phyloP scores from a whole-genome alignment of 192 early-diverging fungal genomes.

The Backusella morwellensis region DNA sequence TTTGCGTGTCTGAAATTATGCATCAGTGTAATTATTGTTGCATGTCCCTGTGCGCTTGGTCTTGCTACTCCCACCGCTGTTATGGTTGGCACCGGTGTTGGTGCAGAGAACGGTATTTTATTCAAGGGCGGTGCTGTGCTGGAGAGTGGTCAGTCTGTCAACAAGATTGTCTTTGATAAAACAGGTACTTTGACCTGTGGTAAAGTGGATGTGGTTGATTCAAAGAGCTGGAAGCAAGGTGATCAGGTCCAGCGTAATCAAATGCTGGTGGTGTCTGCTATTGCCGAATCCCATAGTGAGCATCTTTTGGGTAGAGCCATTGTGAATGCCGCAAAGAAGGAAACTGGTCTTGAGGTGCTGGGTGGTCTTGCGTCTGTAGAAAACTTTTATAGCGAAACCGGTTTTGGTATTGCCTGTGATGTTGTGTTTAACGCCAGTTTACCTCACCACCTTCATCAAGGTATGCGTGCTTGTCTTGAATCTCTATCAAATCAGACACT shows the following conservation, averaged over 20 bases:
- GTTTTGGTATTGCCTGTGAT: conserved; percentile 27
- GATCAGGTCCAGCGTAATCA: neutral
- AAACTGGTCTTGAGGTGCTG: conserved; percentile 27
- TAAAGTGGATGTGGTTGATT: conserved; percentile 60
- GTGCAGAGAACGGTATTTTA: conserved; percentile 90
- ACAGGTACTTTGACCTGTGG: conserved; percentile 93
- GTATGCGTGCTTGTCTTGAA: neutral
- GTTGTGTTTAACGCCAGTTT: conserved; percentile 18
- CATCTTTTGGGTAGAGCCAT: conserved; percentile 90
- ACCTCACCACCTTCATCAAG: neutral
- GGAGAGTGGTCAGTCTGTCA: conserved; percentile 76
- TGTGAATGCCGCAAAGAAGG: conserved; percentile 52
- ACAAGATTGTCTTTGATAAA: conserved; percentile 95
- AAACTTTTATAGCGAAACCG: conserved; percentile 63
- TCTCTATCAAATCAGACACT: neutral
- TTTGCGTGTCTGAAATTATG: conserved; percentile 84
- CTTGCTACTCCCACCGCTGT: conserved; percentile 96
- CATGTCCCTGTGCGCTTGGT: conserved; percentile 96
- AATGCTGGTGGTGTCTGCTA: conserved; percentile 49
- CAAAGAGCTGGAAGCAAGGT: conserved; percentile 17
- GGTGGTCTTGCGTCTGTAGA: conserved; percentile 44
- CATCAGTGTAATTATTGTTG: conserved; percentile 94
- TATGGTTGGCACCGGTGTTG: conserved; percentile 98
- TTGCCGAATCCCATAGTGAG: conserved; percentile 82
- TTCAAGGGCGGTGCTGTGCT: conserved; percentile 94